Base-by-base conservation (phyloP, 2,329 filamentous ascomycete species). In the Tetracladium maxilliforme region DNA sequence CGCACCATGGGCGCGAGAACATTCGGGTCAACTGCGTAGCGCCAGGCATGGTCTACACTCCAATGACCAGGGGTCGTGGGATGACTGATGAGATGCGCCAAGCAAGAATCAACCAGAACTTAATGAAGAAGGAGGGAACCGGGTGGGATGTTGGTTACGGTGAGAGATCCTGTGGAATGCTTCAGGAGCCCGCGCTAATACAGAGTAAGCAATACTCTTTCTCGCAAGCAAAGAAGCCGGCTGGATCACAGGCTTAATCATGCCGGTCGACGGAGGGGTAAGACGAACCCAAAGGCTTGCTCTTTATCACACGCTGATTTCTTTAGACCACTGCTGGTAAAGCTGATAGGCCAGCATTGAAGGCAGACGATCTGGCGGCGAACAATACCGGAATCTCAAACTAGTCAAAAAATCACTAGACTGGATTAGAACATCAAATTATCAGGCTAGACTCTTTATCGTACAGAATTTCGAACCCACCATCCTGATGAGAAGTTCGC, bases 1-100 rank as follows among this genome's bases (percentile, higher is more conserved):
- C 53, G 5, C 60, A 69, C 35, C 63, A 68, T 44, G 62, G 53
- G 0, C 19, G 37, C 1, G 50, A 61, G 19, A 53, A 57, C 1
- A 62, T 69, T 19, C 40, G 62, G 9, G 61, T 67, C 4, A 67
- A 69, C 31, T 66, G 64, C 34, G 60, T 67, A 6, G 65, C 59
- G 38, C 62, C 61, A 1, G 60, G 59, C 5, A 54, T 66, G 61
- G 31, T 37, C 10, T 66, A 64, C 31, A 67, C 61, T 2, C 61
- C 63, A 0, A 64, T 67, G 58, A n/a, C n/a, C n/a, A n/a, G n/a
- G n/a, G n/a, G n/a, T n/a, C n/a, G n/a, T n/a, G n/a, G n/a, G n/a
- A n/a, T n/a, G n/a, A n/a, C n/a, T n/a, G n/a, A n/a, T n/a, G n/a
- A n/a, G n/a, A n/a, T n/a, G n/a, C n/a, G n/a, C n/a, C n/a, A n/a